Percentiles rank a stretch among this genome's conserved stretches.
phyloP scores from a whole-genome alignment of 441 rosid genomes.

The Isatis lusitanica region DNA sequence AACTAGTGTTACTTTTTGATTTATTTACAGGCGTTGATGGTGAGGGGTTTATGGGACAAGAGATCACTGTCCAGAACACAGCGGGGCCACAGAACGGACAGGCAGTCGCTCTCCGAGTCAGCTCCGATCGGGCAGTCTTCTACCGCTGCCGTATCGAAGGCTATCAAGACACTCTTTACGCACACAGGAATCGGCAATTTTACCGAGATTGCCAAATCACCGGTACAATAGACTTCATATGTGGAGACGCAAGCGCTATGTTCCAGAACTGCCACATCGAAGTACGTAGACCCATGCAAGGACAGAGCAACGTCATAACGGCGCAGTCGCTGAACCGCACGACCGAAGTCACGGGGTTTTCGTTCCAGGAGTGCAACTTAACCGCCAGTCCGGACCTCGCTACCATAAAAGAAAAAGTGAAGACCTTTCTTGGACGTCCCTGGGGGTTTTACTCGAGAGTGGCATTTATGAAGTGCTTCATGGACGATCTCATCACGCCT shows the following conservation, averaged over 20 bases:
- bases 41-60: neutral
- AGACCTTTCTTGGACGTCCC: neutral
- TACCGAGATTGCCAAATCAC: constrained; percentile 35
- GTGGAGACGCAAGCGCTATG: neutral
- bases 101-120: neutral
- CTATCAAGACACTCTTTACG: constrained; percentile 54
- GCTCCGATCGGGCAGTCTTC: neutral
- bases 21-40: neutral
- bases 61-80: neutral
- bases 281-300: neutral
- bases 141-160: neutral
- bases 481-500: neutral
- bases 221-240: neutral
- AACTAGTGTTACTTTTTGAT: too few relatives aligned
- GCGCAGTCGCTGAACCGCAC: neutral
- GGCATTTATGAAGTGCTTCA: neutral
- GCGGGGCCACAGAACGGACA: neutral
- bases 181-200: constrained; percentile 54
- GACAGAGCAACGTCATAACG: neutral
- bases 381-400: neutral
- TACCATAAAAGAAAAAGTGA: neutral
- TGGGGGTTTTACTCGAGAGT: neutral
- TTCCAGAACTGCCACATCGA: constrained; percentile 48
- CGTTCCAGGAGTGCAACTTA: neutral
- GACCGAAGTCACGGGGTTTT: neutral